Percentiles rank a stretch among this genome's conserved stretches.
These are phyloP conservation scores for Epithemia pelagica DNA, from an alignment of 108 stramenopile species.

Conservation along the genomic window DNA sequence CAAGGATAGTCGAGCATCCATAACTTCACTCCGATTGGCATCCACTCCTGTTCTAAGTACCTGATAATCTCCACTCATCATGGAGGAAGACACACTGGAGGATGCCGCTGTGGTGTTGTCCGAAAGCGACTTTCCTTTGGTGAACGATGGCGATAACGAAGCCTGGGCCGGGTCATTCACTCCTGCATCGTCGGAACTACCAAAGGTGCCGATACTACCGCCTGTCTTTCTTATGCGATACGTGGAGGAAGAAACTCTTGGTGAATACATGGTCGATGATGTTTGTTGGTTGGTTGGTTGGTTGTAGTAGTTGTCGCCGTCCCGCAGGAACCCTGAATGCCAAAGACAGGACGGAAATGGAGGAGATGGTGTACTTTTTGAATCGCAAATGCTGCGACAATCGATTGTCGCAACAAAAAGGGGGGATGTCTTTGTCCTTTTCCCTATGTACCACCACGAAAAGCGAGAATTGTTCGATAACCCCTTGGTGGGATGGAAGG, in stretches of 20 bases:
- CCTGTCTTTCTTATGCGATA: background rate
- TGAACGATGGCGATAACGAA: background rate
- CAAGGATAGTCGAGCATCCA: conserved; percentile 33
- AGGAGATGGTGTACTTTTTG: too few species aligned
- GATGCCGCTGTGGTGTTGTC: background rate
- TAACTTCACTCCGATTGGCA: conserved; percentile 28
- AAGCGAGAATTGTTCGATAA: background rate
- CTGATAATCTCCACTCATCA: conserved; percentile 56
- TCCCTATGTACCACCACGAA: background rate
- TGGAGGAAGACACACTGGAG: conserved; percentile 6
- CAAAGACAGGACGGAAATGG: too few species aligned
- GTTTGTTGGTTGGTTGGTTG: too few species aligned
- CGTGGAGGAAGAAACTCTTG: background rate
- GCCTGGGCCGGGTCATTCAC: background rate
- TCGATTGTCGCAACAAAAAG: background rate
- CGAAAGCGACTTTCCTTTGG: background rate
- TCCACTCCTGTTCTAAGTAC: conserved; percentile 42
- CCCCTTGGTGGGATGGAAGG: background rate
- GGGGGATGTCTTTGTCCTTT: background rate
- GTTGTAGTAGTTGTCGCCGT: too few species aligned
- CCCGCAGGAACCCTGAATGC: too few species aligned
- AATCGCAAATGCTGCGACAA: background rate
- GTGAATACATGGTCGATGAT: background rate
- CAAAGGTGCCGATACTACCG: background rate
- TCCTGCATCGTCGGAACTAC: background rate